phyloP scores from a whole-genome alignment of 2,329 filamentous ascomycete species.

The Colletotrichum paranaense region DNA sequence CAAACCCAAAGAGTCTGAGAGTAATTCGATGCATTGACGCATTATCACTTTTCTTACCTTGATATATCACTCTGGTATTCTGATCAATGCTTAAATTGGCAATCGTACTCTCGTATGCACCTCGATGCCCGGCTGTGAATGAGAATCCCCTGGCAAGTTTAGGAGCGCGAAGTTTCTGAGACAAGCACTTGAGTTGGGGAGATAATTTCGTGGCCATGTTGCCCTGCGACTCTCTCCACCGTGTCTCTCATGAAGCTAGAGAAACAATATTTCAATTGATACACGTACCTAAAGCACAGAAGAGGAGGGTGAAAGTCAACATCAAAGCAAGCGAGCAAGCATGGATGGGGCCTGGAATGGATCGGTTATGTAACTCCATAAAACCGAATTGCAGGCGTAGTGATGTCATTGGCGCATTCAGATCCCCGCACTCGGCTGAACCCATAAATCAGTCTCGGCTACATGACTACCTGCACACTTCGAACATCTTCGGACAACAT shows the following conservation, averaged over 20 bases:
- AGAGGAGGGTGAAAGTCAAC: background rate
- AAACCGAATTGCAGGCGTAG: background rate
- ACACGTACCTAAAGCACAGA: background rate
- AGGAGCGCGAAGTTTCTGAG: background rate
- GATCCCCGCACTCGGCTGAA: background rate
- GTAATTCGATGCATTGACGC: too few relatives aligned
- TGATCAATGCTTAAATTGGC: conserved; percentile 42
- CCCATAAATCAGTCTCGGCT: background rate
- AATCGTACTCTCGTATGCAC: conserved; percentile 44
- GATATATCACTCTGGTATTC: conserved; percentile 49
- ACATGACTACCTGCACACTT: background rate
- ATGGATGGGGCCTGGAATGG: background rate
- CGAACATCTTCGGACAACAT: background rate
- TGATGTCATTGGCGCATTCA: conserved; percentile 7
- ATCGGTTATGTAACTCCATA: background rate
- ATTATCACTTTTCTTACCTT: conserved; percentile 39
- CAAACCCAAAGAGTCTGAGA: background rate
- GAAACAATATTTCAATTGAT: background rate
- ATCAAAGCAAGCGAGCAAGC: background rate
- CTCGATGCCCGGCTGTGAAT: background rate
- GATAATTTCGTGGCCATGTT: background rate
- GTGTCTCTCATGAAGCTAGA: background rate
- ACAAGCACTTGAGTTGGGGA: background rate
- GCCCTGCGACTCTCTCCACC: background rate
- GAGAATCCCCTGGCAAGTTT: background rate